Base-by-base conservation (phyloP, 2,329 filamentous ascomycete genomes). In the Colletotrichum somersetense region DNA sequence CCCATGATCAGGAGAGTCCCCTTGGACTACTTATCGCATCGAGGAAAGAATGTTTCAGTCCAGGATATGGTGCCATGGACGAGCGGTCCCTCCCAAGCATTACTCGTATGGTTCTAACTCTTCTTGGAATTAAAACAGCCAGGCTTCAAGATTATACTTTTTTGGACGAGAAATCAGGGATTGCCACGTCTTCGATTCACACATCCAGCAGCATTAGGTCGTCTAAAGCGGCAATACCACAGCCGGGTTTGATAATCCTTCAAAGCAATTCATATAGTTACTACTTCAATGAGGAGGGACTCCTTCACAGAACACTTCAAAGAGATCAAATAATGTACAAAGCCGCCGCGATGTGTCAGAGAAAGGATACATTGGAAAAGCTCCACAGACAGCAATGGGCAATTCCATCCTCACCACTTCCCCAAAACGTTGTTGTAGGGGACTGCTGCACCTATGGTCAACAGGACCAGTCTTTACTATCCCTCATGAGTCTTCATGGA, bases 151-250 rank as follows among this genome's bases (percentile, higher is more conserved):
- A 10, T 12, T n/a, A 1, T 35, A 20, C 4, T 10, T 5, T 2
- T 7, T 8, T 12, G 44, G 10, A n/a, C 33, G 18, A 33, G 3
- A n/a, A 20, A 3, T 55, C 52, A 1, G 18, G 3, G 14, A 35
- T 12, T n/a, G 7, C 0, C 14, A n/a, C 30, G 33, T 11, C 18
- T 18, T 18, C 12, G 3, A 5, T 35, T 11, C 6, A n/a, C 18
- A 3, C 52, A 33, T 10, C 18, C 12, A 14, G 18, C 3, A 35
- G 18, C 10, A 20, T 35, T 35, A 2, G 5, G 8, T 11, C 11
- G 18, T 11, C 2, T 6, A 11, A n/a, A 14, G 12, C 1, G 10
- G 6, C 4, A 0, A 12, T 14, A 3, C 2, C 30, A 20, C 30
- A 20, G 7, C 30, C 7, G 18, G 5, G 33, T 35, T 56, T n/a